Base-by-base conservation (phyloP, 345 rosid genomes). In the Cardamine chenopodiifolia region DNA sequence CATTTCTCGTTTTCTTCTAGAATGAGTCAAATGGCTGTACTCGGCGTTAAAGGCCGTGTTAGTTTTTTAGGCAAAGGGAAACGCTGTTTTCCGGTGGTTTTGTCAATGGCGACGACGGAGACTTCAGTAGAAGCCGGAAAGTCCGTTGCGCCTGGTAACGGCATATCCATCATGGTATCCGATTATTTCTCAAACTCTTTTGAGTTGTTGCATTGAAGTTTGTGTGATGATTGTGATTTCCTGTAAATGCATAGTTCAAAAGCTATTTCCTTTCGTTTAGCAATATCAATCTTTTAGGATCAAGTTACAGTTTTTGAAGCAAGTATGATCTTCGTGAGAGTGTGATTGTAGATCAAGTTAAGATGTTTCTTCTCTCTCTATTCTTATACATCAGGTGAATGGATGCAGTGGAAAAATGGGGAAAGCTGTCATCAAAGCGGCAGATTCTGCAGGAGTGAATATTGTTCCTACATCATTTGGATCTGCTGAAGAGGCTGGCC, bases 381-480 rank as follows among this genome's bases (percentile, higher is more conserved):
- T n/a, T 4, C 67, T 2, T 69, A 18, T 59, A 15, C 63, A 63
- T 40, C 31, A 91, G 97, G 97, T 93, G 49, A 93, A 93, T 79
- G 78, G 96, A 63, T 89, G 96, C 72, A 83, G 80, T 50, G 97
- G 97, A 0, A 87, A 87, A 67, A 91, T 93, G 97, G 96, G 97
- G 44, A 87, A 89, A 79, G 87, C 96, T 71, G 89, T 93, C 23
- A 87, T 91, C 62, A 83, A 82, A 80, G 97, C 94, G 3, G 96
- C 94, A 4, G 88, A 88, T 62, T 87, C 92, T 62, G 97, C 92
- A 13, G 96, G 98, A 29, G 92, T 93, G 62, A 73, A 85, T 65
- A 57, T 91, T 19, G 75, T 93, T 81, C 94, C 97, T 13, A 72
- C 79, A 7, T 89, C 96, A 40, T 85, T 93, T 82, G 97, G 97